phyloP scores from a whole-genome alignment of 169 alveolate genomes.

The Cytauxzoon felis region DNA sequence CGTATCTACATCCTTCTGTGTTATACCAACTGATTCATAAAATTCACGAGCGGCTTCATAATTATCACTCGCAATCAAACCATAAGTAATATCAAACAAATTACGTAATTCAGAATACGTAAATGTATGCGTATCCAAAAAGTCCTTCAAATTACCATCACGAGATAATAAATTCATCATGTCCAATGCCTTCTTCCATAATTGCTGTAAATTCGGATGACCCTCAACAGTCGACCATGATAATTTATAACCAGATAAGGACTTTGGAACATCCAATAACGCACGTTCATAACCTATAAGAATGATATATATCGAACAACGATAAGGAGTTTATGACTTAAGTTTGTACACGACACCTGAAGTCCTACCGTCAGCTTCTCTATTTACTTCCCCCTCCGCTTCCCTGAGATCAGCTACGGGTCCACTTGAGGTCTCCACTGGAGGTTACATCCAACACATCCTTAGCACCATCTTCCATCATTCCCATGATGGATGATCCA shows the following conservation, averaged over 20 bases:
- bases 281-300: slow-evolving; percentile 38
- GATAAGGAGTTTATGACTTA: not conserved
- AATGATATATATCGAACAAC: not conserved
- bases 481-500: too few relatives aligned
- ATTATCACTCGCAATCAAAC: slow-evolving; percentile 47
- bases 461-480: too few relatives aligned
- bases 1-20: slow-evolving; percentile 58
- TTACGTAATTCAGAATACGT: slow-evolving; percentile 44
- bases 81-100: slow-evolving; percentile 48
- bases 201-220: slow-evolving; percentile 36
- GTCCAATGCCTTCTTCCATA: slow-evolving; percentile 42
- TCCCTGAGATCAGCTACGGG: too few relatives aligned
- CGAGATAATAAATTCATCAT: slow-evolving; percentile 37
- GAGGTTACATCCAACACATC: too few relatives aligned
- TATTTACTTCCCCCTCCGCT: too few relatives aligned
- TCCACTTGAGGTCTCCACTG: too few relatives aligned
- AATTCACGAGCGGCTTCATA: slow-evolving; percentile 42
- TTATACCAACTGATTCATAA: slow-evolving; percentile 44
- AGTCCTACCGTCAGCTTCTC: too few relatives aligned
- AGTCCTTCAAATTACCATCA: slow-evolving; percentile 30
- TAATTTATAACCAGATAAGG: slow-evolving; percentile 39
- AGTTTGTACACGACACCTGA: too few relatives aligned
- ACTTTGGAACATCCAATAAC: slow-evolving; percentile 42
- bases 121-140: slow-evolving; percentile 41
- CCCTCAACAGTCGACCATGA: slow-evolving; percentile 24